These are phyloP conservation scores for Coprinellus aureogranulatus DNA, from an alignment of 768 basidiomycete species.

Conservation along the genomic window DNA sequence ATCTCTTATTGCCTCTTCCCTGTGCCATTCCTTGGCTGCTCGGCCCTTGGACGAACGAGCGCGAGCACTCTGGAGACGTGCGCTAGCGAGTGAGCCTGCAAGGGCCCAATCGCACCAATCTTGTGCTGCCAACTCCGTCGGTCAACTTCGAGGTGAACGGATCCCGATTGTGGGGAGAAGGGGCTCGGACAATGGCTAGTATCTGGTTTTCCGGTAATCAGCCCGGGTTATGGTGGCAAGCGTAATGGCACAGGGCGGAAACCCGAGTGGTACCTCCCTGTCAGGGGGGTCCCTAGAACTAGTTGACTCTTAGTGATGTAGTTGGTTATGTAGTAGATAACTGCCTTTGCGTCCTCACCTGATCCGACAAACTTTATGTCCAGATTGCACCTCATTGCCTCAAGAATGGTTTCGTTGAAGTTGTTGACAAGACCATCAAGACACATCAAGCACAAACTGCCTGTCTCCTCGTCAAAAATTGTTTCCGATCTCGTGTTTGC, in stretches of 20 bases:
- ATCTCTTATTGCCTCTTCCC: no score
- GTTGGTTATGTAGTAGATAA: slow-evolving; percentile 46
- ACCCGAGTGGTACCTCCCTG: not conserved
- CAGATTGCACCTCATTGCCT: slow-evolving; percentile 41
- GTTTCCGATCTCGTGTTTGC: slow-evolving; percentile 11
- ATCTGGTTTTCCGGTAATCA: no score
- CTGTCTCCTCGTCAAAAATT: slow-evolving; percentile 27
- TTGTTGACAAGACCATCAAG: slow-evolving; percentile 43
- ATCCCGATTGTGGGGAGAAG: no score
- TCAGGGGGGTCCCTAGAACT: not conserved
- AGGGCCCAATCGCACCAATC: no score
- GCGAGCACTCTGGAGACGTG: no score
- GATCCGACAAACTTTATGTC: slow-evolving; percentile 47
- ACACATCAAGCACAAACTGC: slow-evolving; percentile 27
- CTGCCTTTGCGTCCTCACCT: slow-evolving; percentile 38
- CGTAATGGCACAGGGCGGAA: slow-evolving; percentile 14
- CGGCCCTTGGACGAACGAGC: no score
- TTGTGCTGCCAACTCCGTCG: no score
- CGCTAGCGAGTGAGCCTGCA: no score
- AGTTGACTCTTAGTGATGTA: slow-evolving; percentile 41
- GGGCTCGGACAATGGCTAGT: no score
- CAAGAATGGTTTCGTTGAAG: slow-evolving; percentile 38
- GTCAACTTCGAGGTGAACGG: no score
- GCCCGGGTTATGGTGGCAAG: not conserved
- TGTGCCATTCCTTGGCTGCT: no score